These are phyloP conservation scores for Kokia cookei DNA, from an alignment of 441 rosid genomes.

Conservation along the genomic window DNA sequence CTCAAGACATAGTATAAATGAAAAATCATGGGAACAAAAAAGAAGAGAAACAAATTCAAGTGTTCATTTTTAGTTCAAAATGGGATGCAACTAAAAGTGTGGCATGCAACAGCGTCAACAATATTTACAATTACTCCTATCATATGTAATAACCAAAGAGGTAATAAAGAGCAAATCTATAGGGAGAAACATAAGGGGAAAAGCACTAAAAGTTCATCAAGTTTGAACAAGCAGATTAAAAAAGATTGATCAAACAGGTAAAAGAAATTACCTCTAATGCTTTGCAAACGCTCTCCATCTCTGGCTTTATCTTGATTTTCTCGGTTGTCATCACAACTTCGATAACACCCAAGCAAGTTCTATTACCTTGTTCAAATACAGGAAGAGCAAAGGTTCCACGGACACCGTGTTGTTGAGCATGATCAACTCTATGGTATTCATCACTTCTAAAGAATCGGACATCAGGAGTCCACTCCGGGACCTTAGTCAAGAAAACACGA, in stretches of 20 bases:
- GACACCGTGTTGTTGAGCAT: constrained; percentile 71
- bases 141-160: no score
- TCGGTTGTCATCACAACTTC: constrained; percentile 76
- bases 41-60: no score
- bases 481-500: constrained; percentile 74
- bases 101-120: no score
- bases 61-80: no score
- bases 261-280: constrained; percentile 70
- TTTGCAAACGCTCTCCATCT: constrained; percentile 73
- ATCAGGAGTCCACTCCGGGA: constrained; percentile 97
- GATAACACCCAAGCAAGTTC: constrained; percentile 81
- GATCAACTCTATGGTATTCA: constrained; percentile 64
- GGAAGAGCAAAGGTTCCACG: constrained; percentile 90
- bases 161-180: no score
- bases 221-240: not conserved
- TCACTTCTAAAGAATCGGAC: constrained; percentile 79
- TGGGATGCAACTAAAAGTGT: no score
- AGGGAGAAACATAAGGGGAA: no score
- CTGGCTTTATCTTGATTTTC: constrained; percentile 51
- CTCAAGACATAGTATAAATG: no score
- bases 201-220: not conserved
- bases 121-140: no score
- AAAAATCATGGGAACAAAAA: no score
- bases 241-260: not conserved
- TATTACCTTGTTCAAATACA: constrained; percentile 77